phyloP scores from a whole-genome alignment of 768 basidiomycete species.

The Psilocybe tampanensis region DNA sequence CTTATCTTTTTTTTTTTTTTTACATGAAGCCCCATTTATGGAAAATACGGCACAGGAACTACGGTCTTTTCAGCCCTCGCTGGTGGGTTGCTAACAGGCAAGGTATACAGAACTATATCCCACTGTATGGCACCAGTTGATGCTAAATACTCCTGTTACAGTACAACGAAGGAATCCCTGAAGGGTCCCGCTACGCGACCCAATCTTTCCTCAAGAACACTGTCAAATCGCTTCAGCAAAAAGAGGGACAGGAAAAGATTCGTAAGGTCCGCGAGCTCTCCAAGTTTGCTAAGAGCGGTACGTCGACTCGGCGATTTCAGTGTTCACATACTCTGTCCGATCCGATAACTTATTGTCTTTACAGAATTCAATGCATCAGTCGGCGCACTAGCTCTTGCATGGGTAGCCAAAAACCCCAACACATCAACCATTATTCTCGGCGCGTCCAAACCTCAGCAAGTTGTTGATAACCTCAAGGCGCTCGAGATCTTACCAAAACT shows the following conservation, averaged over 20 bases:
- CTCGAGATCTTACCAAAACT: conserved; percentile 74
- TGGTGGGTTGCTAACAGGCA: conserved; percentile 78
- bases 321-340: not conserved
- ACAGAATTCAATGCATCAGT: conserved; percentile 59
- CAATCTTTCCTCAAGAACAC: conserved; percentile 59
- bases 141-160: conserved; percentile 17
- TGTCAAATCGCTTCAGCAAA: conserved; percentile 50
- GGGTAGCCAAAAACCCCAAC: conserved; percentile 69
- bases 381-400: conserved; percentile 75
- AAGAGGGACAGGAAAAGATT: conserved; percentile 68
- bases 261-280: conserved; percentile 71
- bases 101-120: conserved; percentile 42
- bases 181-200: conserved; percentile 68
- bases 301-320: conserved; percentile 4
- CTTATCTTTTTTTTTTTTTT: not conserved
- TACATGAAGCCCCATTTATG: conserved; percentile 53
- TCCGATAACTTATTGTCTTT: not conserved
- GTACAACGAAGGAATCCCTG: conserved; percentile 79
- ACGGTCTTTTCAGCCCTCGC: conserved; percentile 78
- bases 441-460: conserved; percentile 62
- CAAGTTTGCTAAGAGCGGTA: conserved; percentile 60
- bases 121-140: too few species aligned
- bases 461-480: conserved; percentile 70
- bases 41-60: conserved; percentile 66
- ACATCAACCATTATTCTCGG: conserved; percentile 71